Base-by-base conservation (phyloP, 805 yeast species). In the Nakazawaea wickerhamii region DNA sequence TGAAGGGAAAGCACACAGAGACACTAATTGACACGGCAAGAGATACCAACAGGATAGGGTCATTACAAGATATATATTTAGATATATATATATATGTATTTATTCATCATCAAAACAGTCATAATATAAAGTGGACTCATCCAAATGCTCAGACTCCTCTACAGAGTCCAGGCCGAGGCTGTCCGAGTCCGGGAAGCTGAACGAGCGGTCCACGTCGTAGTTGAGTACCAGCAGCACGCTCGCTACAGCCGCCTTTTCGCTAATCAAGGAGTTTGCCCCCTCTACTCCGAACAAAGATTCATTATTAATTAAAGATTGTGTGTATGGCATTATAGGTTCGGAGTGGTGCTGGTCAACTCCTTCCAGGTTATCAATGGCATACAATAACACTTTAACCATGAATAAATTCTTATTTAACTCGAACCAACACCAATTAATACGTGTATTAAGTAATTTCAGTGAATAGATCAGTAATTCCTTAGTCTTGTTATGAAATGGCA, bases 401-500 rank as follows among this genome's bases (percentile, higher is more conserved):
- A 50, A 28, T 5, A 48, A 57, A 35, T 68, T 64, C 37, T 75
- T 65, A 42, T 71, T 66, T 11, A 70, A 58, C 45, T 81, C 84
- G 44, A 71, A 71, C 68, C 79, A 70, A 28, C 73, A 57, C 77
- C 79, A 74, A 46, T 78, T 81, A 35, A 80, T 55, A 47, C 73
- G 70, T 20, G 75, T 67, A n/a, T 71, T 66, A 46, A 77, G 55
- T 45, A 70, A 62, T 34, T 71, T 70, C 17, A 73, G 68, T 3
- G 77, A 66, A 21, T 61, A 57, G 10, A 65, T 55, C 17, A 82
- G 48, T 4, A 60, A 54, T 17, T 77, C 84, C 38, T 73, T 64
- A 1, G 86, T 77, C 41, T 70, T 73, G 3, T 63, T 58, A 25
- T 67, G 67, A 22, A 83, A 61, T 1, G 90, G 90, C 11, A 81